A percentile compares a stretch with the other conserved stretches of the same genome.
Evolutionary conservation across 495 filamentous ascomycete genomes (phyloP).

Genomic region (Choiromyces venosus): DNA sequence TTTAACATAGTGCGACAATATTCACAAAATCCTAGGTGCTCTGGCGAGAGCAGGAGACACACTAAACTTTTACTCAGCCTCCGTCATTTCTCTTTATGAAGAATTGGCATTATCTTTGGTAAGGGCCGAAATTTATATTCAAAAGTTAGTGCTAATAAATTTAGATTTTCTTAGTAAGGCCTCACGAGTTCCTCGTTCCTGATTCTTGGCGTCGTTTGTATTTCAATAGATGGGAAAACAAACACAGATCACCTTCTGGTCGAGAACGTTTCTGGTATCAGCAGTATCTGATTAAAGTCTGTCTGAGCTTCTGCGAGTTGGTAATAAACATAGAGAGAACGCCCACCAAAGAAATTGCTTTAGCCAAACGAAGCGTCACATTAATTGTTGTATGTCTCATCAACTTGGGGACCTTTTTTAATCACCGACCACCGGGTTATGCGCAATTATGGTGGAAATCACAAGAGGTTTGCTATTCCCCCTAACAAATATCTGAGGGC

Average conservation of each 20-base stretch:
- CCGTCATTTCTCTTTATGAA: constrained; percentile 12
- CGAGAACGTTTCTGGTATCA: neutral
- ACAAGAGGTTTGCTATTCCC: constrained; percentile 10
- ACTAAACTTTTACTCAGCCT: constrained; percentile 17
- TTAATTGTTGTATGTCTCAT: constrained; percentile 14
- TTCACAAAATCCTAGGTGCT: no score
- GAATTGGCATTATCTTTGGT: constrained; percentile 13
- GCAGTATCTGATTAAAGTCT: neutral
- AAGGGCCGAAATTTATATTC: neutral
- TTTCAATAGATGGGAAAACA: neutral
- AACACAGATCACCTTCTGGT: constrained; percentile 8
- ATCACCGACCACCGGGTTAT: neutral
- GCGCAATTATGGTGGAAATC: constrained; percentile 1
- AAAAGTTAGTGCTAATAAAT: neutral
- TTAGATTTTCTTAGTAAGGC: constrained; percentile 13
- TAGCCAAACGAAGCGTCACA: no score
- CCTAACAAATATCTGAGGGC: neutral
- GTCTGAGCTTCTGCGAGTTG: constrained; percentile 11
- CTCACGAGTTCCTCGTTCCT: constrained; percentile 11
- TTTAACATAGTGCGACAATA: no score
- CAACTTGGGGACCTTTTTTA: constrained; percentile 8
- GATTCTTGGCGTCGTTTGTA: constrained; percentile 5
- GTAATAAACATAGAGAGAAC: neutral
- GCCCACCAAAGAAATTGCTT: no score
- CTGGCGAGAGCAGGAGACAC: no score